A percentile compares a stretch with the other conserved stretches of the same genome.
Conservation (phyloP, 257 asterid genomes). For the Fraxinus pennsylvanica region DNA sequence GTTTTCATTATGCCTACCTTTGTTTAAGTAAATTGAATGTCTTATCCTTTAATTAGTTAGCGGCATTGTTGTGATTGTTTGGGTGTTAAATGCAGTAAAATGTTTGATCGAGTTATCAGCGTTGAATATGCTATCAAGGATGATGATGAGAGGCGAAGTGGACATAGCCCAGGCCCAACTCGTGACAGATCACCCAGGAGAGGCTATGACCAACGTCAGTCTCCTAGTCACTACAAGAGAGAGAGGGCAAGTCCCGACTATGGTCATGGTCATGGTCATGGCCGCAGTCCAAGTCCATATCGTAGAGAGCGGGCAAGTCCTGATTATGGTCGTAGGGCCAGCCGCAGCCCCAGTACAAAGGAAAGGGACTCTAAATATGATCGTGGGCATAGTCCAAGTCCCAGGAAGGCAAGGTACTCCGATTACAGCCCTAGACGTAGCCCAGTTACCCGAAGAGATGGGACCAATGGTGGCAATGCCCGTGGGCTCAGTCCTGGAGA, state of each 20-base stretch:
- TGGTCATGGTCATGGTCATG: slow-evolving; percentile 33
- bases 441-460: slow-evolving; percentile 44
- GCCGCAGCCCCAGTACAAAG: slow-evolving; percentile 45
- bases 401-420: slow-evolving; percentile 43
- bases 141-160: slow-evolving; percentile 67
- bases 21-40: not conserved
- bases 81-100: slow-evolving; percentile 49
- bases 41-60: not conserved
- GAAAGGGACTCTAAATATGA: slow-evolving; percentile 39
- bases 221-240: slow-evolving; percentile 64
- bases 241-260: slow-evolving; percentile 75
- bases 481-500: slow-evolving; percentile 32
- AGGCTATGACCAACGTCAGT: slow-evolving; percentile 56
- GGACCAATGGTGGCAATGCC: slow-evolving; percentile 36
- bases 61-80: slow-evolving; percentile 4
- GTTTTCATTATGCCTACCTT: not conserved
- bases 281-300: slow-evolving; percentile 49
- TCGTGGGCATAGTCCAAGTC: slow-evolving; percentile 44
- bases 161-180: slow-evolving; percentile 56
- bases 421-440: slow-evolving; percentile 33
- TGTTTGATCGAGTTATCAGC: slow-evolving; percentile 72
- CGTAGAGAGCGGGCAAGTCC: slow-evolving; percentile 68
- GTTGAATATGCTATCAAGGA: slow-evolving; percentile 77
- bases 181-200: slow-evolving; percentile 69
- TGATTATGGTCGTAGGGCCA: slow-evolving; percentile 48